Evolutionary conservation across 352 stramenopile genomes (phyloP), one percentile per base, ranked within the genome.

Genomic region (Globisporangium spiculum): DNA sequence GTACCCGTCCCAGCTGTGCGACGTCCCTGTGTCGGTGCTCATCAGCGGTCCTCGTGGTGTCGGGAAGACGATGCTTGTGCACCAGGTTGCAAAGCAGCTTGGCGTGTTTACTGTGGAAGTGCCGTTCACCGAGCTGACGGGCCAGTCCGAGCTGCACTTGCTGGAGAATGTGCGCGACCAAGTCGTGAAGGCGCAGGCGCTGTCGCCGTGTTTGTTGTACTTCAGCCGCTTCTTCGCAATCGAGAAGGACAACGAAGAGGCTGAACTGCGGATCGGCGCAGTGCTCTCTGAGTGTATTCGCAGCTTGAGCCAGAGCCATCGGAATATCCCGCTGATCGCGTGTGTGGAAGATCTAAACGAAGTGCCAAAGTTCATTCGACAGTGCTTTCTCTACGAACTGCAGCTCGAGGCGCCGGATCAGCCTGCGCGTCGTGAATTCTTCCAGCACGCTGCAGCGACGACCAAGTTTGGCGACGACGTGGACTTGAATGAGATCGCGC

Each of bases 361-460:
- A 60, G 80, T 95, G 4, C 86, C 86, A 7, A 91, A 91, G 69
- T 91, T 91, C 55, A 83, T 96, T 46, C 86, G 86, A 30, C 81
- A 93, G 65, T 88, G 83, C 36, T 94, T 96, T 60, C 66, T 93
- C 52, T 94, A 96, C 58, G 84, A 93, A 50, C 75, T 93, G 65
- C 63, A 80, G 36, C 65, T 94, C 2, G 84, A 93, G 60, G 76
- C 79, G 4, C 86, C 86, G 0, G 82, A 92, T 46, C 79, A 88
- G 24, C 46, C 66, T 3, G 76, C 82, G 10, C 84, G 86, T 26
- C 69, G 88, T 0, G 73, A 80, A 22, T 88, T 92, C 58, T 72
- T 94, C 36, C 46, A 81, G 50, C 76, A 93, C 34, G 72, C 84
- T 16, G 53, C 75, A 27, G 55, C 55, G 8, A 81, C 71, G 2